Percentiles rank a stretch among this genome's conserved stretches.
Evolutionary conservation across 768 basidiomycete genomes (phyloP).

Genomic region (Antrodiella citrinella): DNA sequence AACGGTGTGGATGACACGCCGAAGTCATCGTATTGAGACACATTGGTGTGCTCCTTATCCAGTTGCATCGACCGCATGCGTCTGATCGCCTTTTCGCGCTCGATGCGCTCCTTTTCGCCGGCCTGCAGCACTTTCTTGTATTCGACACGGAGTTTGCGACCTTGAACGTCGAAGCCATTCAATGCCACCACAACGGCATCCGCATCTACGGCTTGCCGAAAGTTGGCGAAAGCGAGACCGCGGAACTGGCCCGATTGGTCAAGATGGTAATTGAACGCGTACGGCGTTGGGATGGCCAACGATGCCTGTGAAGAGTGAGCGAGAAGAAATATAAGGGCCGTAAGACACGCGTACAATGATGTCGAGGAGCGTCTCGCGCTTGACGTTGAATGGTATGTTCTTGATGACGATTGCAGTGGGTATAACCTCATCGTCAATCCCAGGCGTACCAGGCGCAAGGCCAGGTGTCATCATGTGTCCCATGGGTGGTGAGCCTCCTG

Average conservation of each 20-base stretch:
- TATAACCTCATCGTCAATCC: constrained; percentile 84
- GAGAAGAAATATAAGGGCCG: background rate
- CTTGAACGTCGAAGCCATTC: constrained; percentile 94
- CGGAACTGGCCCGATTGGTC: constrained; percentile 96
- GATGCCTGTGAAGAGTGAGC: constrained; percentile 50
- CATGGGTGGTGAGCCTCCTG: constrained; percentile 73
- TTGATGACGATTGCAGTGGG: constrained; percentile 99
- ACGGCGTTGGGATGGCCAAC: constrained; percentile 89
- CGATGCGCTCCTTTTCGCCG: constrained; percentile 97
- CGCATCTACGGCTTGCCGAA: constrained; percentile 84
- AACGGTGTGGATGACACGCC: constrained; percentile 51
- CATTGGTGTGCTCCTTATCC: constrained; percentile 66
- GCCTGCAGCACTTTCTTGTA: constrained; percentile 99
- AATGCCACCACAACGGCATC: constrained; percentile 93
- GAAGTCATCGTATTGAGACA: constrained; percentile 66
- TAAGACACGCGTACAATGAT: constrained; percentile 71
- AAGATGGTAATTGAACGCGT: constrained; percentile 99
- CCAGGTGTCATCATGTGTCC: constrained; percentile 33
- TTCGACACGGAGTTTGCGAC: constrained; percentile 95
- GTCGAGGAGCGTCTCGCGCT: constrained; percentile 91
- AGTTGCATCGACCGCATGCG: constrained; percentile 97
- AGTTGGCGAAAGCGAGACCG: constrained; percentile 97
- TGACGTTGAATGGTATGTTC: constrained; percentile 99
- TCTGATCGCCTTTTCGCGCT: constrained; percentile 95
- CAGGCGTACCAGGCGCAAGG: constrained; percentile 43